Evolutionary conservation across 495 filamentous ascomycete genomes (phyloP).

Genomic region (Aspergillus egyptiacus): DNA sequence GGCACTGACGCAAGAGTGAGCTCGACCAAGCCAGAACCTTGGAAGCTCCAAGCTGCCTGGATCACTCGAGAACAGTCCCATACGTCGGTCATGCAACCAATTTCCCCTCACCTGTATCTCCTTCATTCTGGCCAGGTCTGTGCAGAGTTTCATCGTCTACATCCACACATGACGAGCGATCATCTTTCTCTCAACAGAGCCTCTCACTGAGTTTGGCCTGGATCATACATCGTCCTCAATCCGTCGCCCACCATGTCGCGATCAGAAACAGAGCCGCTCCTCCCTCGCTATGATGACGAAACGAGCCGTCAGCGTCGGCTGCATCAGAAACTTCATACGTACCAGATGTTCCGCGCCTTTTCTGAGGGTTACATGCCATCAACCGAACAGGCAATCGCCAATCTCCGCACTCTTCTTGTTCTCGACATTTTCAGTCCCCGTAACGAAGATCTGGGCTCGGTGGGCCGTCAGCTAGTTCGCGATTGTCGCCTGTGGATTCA

Average conservation of each 20-base stretch:
- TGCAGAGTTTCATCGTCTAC: slow-evolving; percentile 4
- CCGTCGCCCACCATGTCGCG: slow-evolving; percentile 41
- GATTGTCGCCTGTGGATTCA: slow-evolving; percentile 65
- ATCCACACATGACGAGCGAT: background rate
- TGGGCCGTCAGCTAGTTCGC: slow-evolving; percentile 66
- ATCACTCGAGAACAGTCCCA: background rate
- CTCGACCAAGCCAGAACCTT: slow-evolving; percentile 1
- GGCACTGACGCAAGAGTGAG: slow-evolving; percentile 14
- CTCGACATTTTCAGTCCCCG: slow-evolving; percentile 73
- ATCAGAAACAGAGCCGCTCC: slow-evolving; percentile 66
- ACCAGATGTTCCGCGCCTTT: slow-evolving; percentile 83
- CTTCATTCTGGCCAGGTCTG: slow-evolving; percentile 1
- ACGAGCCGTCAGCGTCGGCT: slow-evolving; percentile 68
- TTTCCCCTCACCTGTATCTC: background rate
- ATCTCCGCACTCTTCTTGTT: slow-evolving; percentile 73
- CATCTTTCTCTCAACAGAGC: slow-evolving; percentile 3
- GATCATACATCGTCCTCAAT: background rate
- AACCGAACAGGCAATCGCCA: slow-evolving; percentile 75
- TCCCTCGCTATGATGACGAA: slow-evolving; percentile 80
- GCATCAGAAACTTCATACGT: slow-evolving; percentile 83
- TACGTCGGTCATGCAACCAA: background rate
- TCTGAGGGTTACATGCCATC: slow-evolving; percentile 86
- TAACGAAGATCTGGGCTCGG: slow-evolving; percentile 68
- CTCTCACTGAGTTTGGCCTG: slow-evolving; percentile 1
- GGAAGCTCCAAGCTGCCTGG: slow-evolving; percentile 4